Evolutionary conservation across 139 green algal genomes (phyloP).

Genomic region (Chlorella sp.): DNA sequence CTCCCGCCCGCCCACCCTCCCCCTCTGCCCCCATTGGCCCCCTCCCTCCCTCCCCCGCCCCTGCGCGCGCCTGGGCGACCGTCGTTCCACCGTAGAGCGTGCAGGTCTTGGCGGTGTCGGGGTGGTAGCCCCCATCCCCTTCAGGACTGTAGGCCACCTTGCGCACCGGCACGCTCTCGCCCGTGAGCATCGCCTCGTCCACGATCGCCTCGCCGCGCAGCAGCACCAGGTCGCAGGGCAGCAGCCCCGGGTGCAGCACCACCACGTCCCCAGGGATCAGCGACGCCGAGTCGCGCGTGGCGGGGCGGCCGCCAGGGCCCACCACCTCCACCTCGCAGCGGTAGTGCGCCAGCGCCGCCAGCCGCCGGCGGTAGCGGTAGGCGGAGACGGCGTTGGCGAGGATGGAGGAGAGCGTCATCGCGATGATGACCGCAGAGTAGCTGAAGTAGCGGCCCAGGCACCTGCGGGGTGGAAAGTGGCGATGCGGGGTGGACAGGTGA

Average conservation of each 20-base stretch:
- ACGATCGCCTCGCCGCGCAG: slow-evolving; percentile 66
- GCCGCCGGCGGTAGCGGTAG: slow-evolving; percentile 24
- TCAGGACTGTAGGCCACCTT: slow-evolving; percentile 66
- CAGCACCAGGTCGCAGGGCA: slow-evolving; percentile 65
- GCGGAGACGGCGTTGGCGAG: slow-evolving; percentile 23
- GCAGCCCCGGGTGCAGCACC: slow-evolving; percentile 42
- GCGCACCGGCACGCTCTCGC: slow-evolving; percentile 69
- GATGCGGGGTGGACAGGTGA: not conserved
- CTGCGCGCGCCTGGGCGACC: slow-evolving; percentile 61
- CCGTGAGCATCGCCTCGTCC: slow-evolving; percentile 76
- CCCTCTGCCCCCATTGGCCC: too few species aligned
- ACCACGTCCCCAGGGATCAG: slow-evolving; percentile 61
- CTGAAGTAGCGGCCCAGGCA: slow-evolving; percentile 35
- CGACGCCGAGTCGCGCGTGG: slow-evolving; percentile 15
- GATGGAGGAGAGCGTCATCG: slow-evolving; percentile 41
- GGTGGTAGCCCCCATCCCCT: slow-evolving; percentile 57
- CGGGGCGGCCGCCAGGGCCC: not conserved
- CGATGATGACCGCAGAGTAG: slow-evolving; percentile 38
- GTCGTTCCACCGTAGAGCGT: slow-evolving; percentile 70
- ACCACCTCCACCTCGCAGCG: slow-evolving; percentile 36
- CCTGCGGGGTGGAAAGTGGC: not conserved
- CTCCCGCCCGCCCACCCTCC: too few species aligned
- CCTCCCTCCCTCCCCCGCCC: too few species aligned
- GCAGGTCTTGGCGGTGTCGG: slow-evolving; percentile 56
- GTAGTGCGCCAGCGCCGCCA: slow-evolving; percentile 41